These are phyloP conservation scores for Xylariaceae sp. DNA, from an alignment of 2,329 filamentous ascomycete species.

Conservation along the genomic window DNA sequence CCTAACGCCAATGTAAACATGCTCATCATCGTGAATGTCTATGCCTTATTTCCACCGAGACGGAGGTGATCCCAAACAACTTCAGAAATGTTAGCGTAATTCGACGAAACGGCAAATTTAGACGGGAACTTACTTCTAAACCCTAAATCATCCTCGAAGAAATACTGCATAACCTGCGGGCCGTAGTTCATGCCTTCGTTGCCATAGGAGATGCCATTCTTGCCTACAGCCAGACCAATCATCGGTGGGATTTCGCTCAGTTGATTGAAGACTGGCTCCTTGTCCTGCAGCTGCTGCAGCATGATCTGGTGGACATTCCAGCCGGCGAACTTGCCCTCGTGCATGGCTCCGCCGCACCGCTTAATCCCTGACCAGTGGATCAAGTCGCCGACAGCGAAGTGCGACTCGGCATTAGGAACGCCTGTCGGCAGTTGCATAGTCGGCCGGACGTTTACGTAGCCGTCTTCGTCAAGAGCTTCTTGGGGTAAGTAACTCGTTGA, in stretches of 20 bases:
- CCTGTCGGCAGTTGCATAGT: conserved; percentile 56
- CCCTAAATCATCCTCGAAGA: conserved; percentile 73
- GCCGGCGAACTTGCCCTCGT: conserved; percentile 71
- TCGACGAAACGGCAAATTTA: neutral
- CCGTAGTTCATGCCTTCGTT: conserved; percentile 65
- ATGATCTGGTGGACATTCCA: conserved; percentile 72
- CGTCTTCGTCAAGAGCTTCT: conserved; percentile 65
- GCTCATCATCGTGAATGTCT: conserved; percentile 2
- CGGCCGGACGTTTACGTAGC: conserved; percentile 68
- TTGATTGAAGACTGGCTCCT: conserved; percentile 53
- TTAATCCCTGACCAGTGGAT: conserved; percentile 79
- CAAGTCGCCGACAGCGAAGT: conserved; percentile 76
- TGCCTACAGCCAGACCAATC: conserved; percentile 76
- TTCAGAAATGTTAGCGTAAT: conserved; percentile 23
- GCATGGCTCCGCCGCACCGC: conserved; percentile 77
- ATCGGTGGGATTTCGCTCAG: conserved; percentile 65
- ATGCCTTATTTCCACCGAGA: conserved; percentile 37
- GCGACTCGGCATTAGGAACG: conserved; percentile 62
- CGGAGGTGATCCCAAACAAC: conserved; percentile 44
- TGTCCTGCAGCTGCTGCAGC: conserved; percentile 49
- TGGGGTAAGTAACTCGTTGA: conserved; percentile 68
- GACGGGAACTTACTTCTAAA: conserved; percentile 62
- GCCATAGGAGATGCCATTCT: conserved; percentile 70
- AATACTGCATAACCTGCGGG: conserved; percentile 66
- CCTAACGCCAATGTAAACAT: conserved; percentile 12